Base-by-base conservation (phyloP, 441 rosid species). In the Manihot esculenta region DNA sequence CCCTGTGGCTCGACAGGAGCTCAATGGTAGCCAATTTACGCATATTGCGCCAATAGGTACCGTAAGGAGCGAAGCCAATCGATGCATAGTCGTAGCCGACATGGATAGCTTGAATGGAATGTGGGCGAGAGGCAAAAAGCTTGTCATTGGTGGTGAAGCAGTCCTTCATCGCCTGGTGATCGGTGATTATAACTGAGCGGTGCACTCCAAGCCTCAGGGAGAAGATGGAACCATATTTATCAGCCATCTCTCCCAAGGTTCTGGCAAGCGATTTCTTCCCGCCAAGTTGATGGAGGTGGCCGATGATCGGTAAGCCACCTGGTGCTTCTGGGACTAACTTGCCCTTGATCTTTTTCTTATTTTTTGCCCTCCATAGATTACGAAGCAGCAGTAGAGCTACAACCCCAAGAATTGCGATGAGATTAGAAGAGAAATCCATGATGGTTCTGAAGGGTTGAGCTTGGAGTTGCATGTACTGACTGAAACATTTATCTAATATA, bases 21-120 rank as follows among this genome's bases (percentile, higher is more conserved):
- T 68, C 26, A 8, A 68, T 7, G 6, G 44, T 13, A 13, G 44
- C 27, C 15, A 66, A 11, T 7, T 55, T 68, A 7, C 62, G 30
- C 1, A 55, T 23, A 0, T 55, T 55, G 15, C 71, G 62, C 71
- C 71, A 68, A 17, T 68, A 55, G 7, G 49, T 12, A 38, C 71
- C 71, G 12, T 68, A 68, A 14, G 71, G 60, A 2, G 71, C 26
- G 15, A 55, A 54, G 0, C 60, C 71, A 13, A 68, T 21, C 3
- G 62, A 27, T 14, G 71, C 49, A 42, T 35, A 41, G 11, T 68
- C 5, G 38, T 68, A 55, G n/a, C 71, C 69, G 14, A 65, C 13
- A 7, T 5, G 2, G 44, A 27, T 30, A 9, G 58, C 66, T 21
- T 62, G 66, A 12, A 15, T 23, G 7, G 66, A 41, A 1, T 14